These are phyloP conservation scores for Chaetomiaceae sp. DNA, from an alignment of 2,329 filamentous ascomycete species.

Conservation along the genomic window DNA sequence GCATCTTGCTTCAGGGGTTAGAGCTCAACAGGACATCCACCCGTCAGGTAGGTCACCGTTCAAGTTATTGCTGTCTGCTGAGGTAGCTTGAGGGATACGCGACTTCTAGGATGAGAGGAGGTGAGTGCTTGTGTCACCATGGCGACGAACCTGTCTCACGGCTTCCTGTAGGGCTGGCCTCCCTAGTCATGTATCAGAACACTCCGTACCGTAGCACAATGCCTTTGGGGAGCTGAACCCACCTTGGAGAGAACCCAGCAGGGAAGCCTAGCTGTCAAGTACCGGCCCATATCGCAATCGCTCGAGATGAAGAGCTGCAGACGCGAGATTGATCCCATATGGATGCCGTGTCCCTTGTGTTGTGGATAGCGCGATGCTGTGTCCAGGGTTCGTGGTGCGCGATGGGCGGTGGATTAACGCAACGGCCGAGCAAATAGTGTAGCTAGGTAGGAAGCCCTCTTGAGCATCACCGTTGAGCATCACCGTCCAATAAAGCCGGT, in stretches of 20 bases:
- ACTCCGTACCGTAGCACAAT: no score
- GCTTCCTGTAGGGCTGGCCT: constrained; percentile 4
- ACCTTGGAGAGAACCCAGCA: no score
- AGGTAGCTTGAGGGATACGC: no score
- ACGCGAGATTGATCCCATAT: background rate
- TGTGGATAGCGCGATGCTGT: background rate
- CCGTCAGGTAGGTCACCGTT: no score
- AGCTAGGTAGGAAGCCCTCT: background rate
- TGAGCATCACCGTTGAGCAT: background rate
- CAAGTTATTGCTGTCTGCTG: no score
- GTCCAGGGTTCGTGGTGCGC: constrained; percentile 1
- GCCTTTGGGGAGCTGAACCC: no score
- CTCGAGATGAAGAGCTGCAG: background rate
- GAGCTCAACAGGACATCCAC: background rate
- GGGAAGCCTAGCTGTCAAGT: background rate
- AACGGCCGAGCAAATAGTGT: constrained; percentile 8
- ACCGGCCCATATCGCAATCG: no score
- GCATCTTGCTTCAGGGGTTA: no score
- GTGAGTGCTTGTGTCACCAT: no score
- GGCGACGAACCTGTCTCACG: no score
- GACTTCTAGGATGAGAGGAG: no score
- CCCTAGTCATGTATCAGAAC: background rate
- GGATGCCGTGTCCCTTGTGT: background rate
- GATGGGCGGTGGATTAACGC: constrained; percentile 6
- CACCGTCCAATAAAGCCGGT: background rate